Base-by-base conservation (phyloP, 768 basidiomycete species). In the Phanerochaete sordida region DNA sequence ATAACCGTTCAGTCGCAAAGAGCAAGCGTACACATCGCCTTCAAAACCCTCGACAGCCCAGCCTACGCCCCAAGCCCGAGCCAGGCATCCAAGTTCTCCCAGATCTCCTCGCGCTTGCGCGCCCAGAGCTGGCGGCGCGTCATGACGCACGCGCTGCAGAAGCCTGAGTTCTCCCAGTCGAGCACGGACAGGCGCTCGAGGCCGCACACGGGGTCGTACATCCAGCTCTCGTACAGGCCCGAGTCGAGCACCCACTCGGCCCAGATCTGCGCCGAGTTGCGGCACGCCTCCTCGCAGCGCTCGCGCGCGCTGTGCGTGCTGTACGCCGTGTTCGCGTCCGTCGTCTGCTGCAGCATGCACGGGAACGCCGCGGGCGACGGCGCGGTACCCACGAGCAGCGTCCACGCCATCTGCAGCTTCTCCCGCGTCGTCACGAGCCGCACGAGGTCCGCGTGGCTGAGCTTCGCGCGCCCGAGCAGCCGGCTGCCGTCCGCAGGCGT, bases 141-240 rank as follows among this genome's bases (percentile, higher is more conserved):
- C 37, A 58, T 51, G 27, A 73, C 70, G 62, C 78, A 79, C 31
- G 62, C 69, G 21, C 63, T 60, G 59, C 78, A 79, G 57, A 68
- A 77, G 8, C 73, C 75, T 30, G 69, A 65, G 5, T 63, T 66
- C 50, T 53, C 62, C 70, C 68, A 71, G 16, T 68, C 59, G 62
- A 73, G 64, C 0, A 70, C 68, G 21, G 66, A 60, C 33, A 79
- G 62, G 21, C 58, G 64, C 55, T 73, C 66, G 21, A 79, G 59
- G 16, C 76, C 78, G 51, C 66, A 71, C 30, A 78, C 49, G 16
- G 74, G 72, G 56, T 79, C 76, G 44, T 64, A 64, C 52, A 73
- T 62, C 26, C 68, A 70, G 24, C 67, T 63, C 26, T 70, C 70
- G 50, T 68, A 71, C 43, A 76, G 55, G 1, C 65, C 66, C 15